A percentile compares a stretch with the other conserved stretches of the same genome.
Evolutionary conservation across 2,329 filamentous ascomycete genomes (phyloP).

Genomic region (Aspergillus bombycis): DNA sequence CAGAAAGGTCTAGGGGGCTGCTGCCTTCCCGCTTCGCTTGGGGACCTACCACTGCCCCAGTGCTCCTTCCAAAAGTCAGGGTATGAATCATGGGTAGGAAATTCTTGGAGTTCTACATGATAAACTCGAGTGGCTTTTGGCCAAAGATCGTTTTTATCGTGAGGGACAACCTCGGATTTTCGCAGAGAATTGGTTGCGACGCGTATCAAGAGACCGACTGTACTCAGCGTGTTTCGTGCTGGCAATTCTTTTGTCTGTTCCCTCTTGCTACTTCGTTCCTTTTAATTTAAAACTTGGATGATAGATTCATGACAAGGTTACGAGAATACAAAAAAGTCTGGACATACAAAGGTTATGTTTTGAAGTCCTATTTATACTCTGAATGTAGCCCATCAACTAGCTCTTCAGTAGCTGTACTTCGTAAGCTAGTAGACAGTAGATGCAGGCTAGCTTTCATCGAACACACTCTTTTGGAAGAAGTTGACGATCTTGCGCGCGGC

Average conservation of each 20-base stretch:
- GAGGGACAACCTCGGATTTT: constrained; percentile 23
- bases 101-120: constrained; percentile 14
- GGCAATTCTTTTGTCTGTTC: constrained; percentile 32
- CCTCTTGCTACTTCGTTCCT: constrained; percentile 28
- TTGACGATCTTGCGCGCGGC: constrained; percentile 73
- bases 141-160: constrained; percentile 21
- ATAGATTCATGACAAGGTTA: constrained; percentile 39
- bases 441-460: constrained; percentile 42
- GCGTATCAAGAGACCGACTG: constrained; percentile 32
- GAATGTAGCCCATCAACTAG: constrained; percentile 2
- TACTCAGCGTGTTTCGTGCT: constrained; percentile 30
- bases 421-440: not conserved
- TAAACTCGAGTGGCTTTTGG: constrained; percentile 15
- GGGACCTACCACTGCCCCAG: constrained; percentile 18
- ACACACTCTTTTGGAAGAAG: constrained; percentile 75
- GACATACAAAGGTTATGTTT: not conserved
- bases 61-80: constrained; percentile 25
- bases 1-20: constrained; percentile 16
- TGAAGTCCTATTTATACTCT: constrained; percentile 18
- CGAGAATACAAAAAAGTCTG: constrained; percentile 33
- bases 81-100: constrained; percentile 33
- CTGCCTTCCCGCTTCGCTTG: constrained; percentile 20
- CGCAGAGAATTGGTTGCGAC: constrained; percentile 35
- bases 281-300: constrained; percentile 28
- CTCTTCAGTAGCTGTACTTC: not conserved